These are phyloP conservation scores for Kuraishia floccosa DNA, from an alignment of 805 yeast species.

Conservation along the genomic window DNA sequence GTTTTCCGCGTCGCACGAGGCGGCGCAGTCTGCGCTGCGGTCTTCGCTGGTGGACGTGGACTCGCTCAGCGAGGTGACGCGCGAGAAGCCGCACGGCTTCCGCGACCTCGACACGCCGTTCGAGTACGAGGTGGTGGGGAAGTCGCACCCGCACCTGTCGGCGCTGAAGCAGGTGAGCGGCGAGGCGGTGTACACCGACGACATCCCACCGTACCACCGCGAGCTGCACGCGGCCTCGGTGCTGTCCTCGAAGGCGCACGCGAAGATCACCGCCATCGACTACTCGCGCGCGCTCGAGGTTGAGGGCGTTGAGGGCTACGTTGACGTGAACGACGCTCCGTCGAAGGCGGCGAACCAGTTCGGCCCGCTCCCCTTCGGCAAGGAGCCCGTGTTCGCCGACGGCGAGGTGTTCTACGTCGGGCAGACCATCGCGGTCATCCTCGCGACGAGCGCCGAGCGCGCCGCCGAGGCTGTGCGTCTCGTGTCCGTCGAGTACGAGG, in stretches of 20 bases:
- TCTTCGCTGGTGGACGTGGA: slow-evolving; percentile 17
- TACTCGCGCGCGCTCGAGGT: slow-evolving; percentile 22
- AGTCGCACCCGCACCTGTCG: slow-evolving; percentile 29
- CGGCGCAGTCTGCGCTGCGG: slow-evolving; percentile 1
- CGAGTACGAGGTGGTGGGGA: slow-evolving; percentile 25
- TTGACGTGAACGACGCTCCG: slow-evolving; percentile 27
- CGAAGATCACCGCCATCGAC: slow-evolving; percentile 28
- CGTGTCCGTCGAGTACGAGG: slow-evolving; percentile 31
- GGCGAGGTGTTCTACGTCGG: slow-evolving; percentile 28
- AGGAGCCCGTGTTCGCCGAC: slow-evolving; percentile 31
- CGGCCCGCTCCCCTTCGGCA: slow-evolving; percentile 29
- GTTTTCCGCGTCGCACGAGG: slow-evolving; percentile 2
- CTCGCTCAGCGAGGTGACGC: slow-evolving; percentile 20
- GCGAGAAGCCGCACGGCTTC: slow-evolving; percentile 23
- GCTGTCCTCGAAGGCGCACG: slow-evolving; percentile 29
- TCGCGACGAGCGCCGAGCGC: slow-evolving; percentile 24
- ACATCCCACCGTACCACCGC: slow-evolving; percentile 26
- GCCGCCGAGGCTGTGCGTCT: slow-evolving; percentile 29
- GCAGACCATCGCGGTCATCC: slow-evolving; percentile 29
- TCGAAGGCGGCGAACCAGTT: slow-evolving; percentile 23
- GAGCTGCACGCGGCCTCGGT: slow-evolving; percentile 32
- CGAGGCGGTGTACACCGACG: slow-evolving; percentile 33
- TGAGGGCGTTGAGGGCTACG: slow-evolving; percentile 27
- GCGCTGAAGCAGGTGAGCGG: slow-evolving; percentile 36
- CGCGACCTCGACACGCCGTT: slow-evolving; percentile 26